A percentile compares a stretch with the other conserved stretches of the same genome.
Evolutionary conservation across 2,329 filamentous ascomycete species (phyloP).

Genomic region (Botryotinia narcissicola): DNA sequence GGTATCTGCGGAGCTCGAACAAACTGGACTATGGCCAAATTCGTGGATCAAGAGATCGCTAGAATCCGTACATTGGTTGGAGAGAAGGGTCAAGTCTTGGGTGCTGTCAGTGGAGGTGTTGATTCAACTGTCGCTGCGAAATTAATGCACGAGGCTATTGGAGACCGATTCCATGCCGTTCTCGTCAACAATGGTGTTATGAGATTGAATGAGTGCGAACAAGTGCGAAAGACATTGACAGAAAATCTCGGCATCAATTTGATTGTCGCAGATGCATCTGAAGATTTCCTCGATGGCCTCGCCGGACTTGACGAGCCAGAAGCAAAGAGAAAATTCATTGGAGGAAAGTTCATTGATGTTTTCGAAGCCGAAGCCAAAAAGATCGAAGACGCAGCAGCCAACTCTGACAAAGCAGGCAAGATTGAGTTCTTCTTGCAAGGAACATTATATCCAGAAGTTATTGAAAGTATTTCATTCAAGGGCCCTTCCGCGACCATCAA

Average conservation of each 20-base stretch:
- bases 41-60: slow-evolving; percentile 74
- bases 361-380: slow-evolving; percentile 77
- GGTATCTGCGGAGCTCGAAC: slow-evolving; percentile 73
- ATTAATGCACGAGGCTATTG: slow-evolving; percentile 84
- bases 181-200: slow-evolving; percentile 84
- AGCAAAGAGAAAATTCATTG: slow-evolving; percentile 88
- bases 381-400: slow-evolving; percentile 69
- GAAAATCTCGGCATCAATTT: slow-evolving; percentile 86
- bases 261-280: slow-evolving; percentile 76
- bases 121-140: slow-evolving; percentile 42
- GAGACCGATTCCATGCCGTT: slow-evolving; percentile 75
- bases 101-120: slow-evolving; percentile 56
- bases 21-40: slow-evolving; percentile 84
- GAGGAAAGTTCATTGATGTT: slow-evolving; percentile 72
- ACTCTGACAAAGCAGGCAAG: slow-evolving; percentile 66
- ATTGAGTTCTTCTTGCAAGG: slow-evolving; percentile 88
- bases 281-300: slow-evolving; percentile 74
- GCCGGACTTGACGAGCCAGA: slow-evolving; percentile 78
- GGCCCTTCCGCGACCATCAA: slow-evolving; percentile 71
- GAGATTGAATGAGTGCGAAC: slow-evolving; percentile 77
- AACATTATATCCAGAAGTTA: slow-evolving; percentile 62
- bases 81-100: slow-evolving; percentile 74
- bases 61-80: slow-evolving; percentile 83
- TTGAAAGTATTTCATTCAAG: slow-evolving; percentile 67
- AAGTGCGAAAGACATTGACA: slow-evolving; percentile 76